These are phyloP conservation scores for Cladorrhinum sp. DNA, from an alignment of 2,329 filamentous ascomycete genomes.

Conservation along the genomic window DNA sequence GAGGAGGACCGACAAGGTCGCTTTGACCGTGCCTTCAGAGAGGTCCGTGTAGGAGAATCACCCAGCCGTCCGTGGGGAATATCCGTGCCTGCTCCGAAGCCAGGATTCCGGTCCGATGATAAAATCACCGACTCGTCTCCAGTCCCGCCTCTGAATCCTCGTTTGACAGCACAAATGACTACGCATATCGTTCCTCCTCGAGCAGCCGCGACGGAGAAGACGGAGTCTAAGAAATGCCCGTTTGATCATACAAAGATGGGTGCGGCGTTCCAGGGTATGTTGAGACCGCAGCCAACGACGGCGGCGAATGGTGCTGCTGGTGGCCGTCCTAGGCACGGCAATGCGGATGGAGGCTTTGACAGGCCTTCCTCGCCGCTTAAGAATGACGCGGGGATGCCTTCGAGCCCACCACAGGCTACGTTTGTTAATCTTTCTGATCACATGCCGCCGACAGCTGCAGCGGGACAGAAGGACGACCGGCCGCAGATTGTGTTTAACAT, in stretches of 20 bases:
- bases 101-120: constrained; percentile 38
- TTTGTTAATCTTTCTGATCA: constrained; percentile 48
- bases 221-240: constrained; percentile 51
- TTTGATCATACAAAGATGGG: constrained; percentile 42
- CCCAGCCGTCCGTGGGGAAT: constrained; percentile 94
- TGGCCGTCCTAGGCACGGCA: background rate
- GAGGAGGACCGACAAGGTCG: constrained; percentile 63
- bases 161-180: constrained; percentile 18
- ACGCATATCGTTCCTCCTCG: background rate
- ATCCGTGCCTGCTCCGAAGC: constrained; percentile 60
- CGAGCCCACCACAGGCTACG: constrained; percentile 40
- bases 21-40: constrained; percentile 82
- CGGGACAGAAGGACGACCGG: constrained; percentile 28
- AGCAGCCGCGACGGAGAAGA: background rate
- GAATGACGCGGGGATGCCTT: constrained; percentile 28
- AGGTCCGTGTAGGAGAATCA: constrained; percentile 89
- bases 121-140: constrained; percentile 57
- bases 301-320: background rate
- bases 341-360: constrained; percentile 12
- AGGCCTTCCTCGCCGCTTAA: constrained; percentile 26
- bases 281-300: background rate
- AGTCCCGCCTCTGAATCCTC: constrained; percentile 43
- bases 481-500: constrained; percentile 76
- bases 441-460: background rate
- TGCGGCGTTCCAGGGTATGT: background rate